Evolutionary conservation across 2,329 filamentous ascomycete genomes (phyloP).

Genomic region (Diaporthe caulivora): DNA sequence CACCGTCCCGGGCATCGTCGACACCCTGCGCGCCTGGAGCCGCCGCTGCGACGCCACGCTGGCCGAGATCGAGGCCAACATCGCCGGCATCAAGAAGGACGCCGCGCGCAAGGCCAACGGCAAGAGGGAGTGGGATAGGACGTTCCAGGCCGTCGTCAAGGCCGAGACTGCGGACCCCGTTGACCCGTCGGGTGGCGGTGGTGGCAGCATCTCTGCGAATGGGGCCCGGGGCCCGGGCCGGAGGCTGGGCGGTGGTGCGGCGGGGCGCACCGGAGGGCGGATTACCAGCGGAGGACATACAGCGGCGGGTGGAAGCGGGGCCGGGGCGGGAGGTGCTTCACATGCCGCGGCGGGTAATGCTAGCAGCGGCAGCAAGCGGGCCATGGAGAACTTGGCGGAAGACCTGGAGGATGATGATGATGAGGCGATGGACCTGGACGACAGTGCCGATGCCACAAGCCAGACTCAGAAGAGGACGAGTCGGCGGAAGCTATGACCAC

Average conservation of each 20-base stretch:
- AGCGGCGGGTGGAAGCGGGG: neutral
- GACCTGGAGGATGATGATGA: constrained; percentile 55
- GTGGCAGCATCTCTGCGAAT: constrained; percentile 41
- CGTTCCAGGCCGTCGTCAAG: constrained; percentile 63
- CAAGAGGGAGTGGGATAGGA: constrained; percentile 59
- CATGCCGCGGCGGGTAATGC: neutral
- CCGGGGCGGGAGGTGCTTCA: neutral
- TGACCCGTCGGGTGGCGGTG: constrained; percentile 36
- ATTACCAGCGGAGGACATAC: neutral
- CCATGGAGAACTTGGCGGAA: constrained; percentile 53
- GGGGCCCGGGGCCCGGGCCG: constrained; percentile 16
- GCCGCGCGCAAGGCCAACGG: constrained; percentile 67
- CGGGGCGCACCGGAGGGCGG: constrained; percentile 15
- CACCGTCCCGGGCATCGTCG: constrained; percentile 76
- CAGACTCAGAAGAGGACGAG: constrained; percentile 66
- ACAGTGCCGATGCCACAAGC: constrained; percentile 61
- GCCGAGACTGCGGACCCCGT: constrained; percentile 51
- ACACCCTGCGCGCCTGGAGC: constrained; percentile 80
- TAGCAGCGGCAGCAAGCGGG: constrained; percentile 37
- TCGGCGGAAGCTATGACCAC: constrained; percentile 64
- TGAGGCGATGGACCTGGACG: constrained; percentile 69
- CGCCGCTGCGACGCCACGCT: constrained; percentile 82
- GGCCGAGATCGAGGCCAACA: constrained; percentile 80
- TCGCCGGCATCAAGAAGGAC: constrained; percentile 72
- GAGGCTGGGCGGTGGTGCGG: constrained; percentile 39